phyloP scores from a whole-genome alignment of 139 green algal genomes.

The Trebouxia sp. region DNA sequence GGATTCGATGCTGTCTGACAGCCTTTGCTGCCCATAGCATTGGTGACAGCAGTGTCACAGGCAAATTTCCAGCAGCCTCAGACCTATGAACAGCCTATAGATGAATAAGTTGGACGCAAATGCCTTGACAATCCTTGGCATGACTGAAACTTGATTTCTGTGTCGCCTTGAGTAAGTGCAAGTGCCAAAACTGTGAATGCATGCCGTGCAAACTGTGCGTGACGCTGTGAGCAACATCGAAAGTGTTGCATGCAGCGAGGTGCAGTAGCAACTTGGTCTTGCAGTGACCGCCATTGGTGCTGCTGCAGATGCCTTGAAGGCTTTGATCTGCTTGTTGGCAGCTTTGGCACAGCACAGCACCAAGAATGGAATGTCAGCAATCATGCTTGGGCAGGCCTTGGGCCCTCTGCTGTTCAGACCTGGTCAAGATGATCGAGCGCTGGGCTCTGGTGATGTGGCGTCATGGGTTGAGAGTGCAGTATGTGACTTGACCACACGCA shows the following conservation, averaged over 20 bases:
- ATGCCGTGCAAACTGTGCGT: background rate
- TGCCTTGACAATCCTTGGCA: no score
- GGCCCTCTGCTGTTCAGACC: conserved; percentile 18
- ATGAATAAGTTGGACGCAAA: no score
- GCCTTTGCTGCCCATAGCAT: no score
- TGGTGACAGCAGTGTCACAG: no score
- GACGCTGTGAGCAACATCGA: background rate
- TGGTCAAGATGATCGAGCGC: background rate
- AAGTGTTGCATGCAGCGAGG: background rate
- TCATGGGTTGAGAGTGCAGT: conserved; percentile 23
- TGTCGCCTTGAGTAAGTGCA: no score
- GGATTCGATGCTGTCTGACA: no score
- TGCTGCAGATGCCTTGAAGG: conserved; percentile 9
- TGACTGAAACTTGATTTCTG: no score
- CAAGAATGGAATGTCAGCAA: conserved; percentile 23
- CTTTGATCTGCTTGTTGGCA: conserved; percentile 4
- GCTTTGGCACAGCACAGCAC: background rate
- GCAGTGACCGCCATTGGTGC: background rate
- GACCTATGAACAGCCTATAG: no score
- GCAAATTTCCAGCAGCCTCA: no score
- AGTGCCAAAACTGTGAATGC: background rate
- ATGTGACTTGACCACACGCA: background rate
- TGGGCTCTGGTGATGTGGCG: background rate
- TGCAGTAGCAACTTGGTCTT: background rate
- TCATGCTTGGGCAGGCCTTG: conserved; percentile 1